Percentiles rank a stretch among this genome's conserved stretches.
phyloP scores from a whole-genome alignment of 441 rosid species.

The Brassica balearica region DNA sequence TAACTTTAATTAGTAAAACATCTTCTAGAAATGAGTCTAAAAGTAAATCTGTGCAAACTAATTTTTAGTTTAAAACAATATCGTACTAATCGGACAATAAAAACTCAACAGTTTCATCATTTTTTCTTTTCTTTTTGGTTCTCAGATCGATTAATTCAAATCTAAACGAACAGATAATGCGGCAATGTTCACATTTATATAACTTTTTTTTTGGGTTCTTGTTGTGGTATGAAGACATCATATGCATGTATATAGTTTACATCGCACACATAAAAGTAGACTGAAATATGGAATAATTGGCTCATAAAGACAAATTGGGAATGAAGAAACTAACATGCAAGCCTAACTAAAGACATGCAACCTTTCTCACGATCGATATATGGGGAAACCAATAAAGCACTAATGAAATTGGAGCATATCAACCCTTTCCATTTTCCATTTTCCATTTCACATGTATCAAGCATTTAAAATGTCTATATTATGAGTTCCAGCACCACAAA shows the following conservation, averaged over 20 bases:
- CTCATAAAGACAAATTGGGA: not conserved
- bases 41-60: too few relatives aligned
- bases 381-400: slow-evolving; percentile 25
- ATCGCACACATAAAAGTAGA: not conserved
- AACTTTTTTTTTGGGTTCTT: not conserved
- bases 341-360: slow-evolving; percentile 37
- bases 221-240: slow-evolving; percentile 3
- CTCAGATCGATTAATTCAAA: not conserved
- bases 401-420: slow-evolving; percentile 19
- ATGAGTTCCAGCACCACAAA: slow-evolving; percentile 5
- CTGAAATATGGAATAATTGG: not conserved
- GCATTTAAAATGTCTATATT: not conserved
- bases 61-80: too few relatives aligned
- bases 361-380: slow-evolving; percentile 39
- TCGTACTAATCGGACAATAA: too few relatives aligned
- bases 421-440: slow-evolving; percentile 13
- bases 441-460: slow-evolving; percentile 15
- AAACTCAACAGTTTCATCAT: not conserved
- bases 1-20: too few relatives aligned
- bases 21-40: too few relatives aligned
- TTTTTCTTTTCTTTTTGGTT: not conserved
- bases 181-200: not conserved
- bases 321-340: slow-evolving; percentile 37
- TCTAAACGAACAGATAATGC: not conserved
- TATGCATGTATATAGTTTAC: not conserved